Evolutionary conservation across 73 alveolate genomes (phyloP), one percentile per base, ranked within the genome.

Genomic region (Paramecium sonneborni): DNA sequence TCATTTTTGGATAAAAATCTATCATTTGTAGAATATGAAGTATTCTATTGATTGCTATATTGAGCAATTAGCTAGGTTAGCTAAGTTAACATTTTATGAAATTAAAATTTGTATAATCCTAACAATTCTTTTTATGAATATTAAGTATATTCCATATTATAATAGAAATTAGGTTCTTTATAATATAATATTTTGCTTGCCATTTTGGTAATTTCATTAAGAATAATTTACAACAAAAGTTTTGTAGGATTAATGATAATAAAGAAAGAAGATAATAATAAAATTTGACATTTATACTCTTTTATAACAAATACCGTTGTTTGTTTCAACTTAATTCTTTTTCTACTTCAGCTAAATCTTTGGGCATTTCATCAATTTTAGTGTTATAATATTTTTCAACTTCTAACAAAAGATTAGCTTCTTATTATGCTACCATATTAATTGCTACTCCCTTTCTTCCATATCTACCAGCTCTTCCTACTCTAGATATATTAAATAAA

Each of bases 341-440:
- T 56, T 86, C 79, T 46, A 86, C 85, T 86, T 86, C 87, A 32
- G 93, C 57, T 41, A 94, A 88, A 92, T 94, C 97, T 55, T 88
- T 82, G 28, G 97, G 97, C 92, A 94, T 89, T 37, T 87, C 95
- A 76, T 92, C 96, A 30, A 94, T 94, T 89, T 88, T 92, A 48
- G 97, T 94, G 52, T 86, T 86, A 58, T 94, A 95, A 93, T 89
- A 93, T 48, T 95, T 93, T 85, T 95, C 97, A 20, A 94, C 85
- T 48, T 74, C 95, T 82, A 86, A 86, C 34, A 95, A 68, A 48
- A 70, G 85, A 14, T 95, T 92, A 85, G 96, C 96, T 89, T 95
- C 98, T 35, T 88, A 93, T 28, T 92, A 95, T 41, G 94, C 76
- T 55, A 92, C 93, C 67, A 92, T 28, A 85, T 92, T 92, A 20